Conservation (phyloP, 306 rosid species). For the Begonia masoniana region DNA sequence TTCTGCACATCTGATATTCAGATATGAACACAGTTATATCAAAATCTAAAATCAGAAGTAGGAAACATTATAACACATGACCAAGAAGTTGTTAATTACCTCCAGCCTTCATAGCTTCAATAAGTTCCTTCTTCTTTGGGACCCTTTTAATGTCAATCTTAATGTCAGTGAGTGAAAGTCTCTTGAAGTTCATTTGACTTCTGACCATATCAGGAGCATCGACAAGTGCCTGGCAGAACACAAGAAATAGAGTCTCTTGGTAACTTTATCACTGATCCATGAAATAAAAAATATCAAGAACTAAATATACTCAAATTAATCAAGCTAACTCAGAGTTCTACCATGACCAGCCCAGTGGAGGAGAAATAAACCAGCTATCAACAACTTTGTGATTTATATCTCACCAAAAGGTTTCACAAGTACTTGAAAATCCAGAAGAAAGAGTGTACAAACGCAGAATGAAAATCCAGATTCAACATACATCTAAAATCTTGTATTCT, state of each 20-base stretch:
- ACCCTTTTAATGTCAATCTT: conserved; percentile 33
- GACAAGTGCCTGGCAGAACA: conserved; percentile 25
- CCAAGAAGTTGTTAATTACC: conserved; percentile 13
- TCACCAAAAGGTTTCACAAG: no score
- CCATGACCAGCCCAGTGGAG: no score
- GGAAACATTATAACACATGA: background rate
- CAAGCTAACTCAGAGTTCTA: no score
- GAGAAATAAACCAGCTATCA: no score
- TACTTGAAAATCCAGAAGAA: no score
- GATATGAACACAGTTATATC: background rate
- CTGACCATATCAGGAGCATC: conserved; percentile 44
- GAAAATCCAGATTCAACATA: no score
- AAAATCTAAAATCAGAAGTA: background rate
- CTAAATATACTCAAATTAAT: background rate
- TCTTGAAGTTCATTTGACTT: conserved; percentile 38
- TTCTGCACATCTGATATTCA: conserved; percentile 33
- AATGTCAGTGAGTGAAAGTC: conserved; percentile 39
- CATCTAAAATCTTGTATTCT: no score
- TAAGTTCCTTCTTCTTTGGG: conserved; percentile 33
- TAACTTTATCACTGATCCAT: no score
- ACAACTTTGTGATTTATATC: no score
- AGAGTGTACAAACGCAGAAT: no score
- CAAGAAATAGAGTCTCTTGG: background rate
- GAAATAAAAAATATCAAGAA: background rate
- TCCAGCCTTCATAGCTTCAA: conserved; percentile 34